phyloP scores from a whole-genome alignment of 768 basidiomycete genomes.

The Kwoniella newhampshirensis region DNA sequence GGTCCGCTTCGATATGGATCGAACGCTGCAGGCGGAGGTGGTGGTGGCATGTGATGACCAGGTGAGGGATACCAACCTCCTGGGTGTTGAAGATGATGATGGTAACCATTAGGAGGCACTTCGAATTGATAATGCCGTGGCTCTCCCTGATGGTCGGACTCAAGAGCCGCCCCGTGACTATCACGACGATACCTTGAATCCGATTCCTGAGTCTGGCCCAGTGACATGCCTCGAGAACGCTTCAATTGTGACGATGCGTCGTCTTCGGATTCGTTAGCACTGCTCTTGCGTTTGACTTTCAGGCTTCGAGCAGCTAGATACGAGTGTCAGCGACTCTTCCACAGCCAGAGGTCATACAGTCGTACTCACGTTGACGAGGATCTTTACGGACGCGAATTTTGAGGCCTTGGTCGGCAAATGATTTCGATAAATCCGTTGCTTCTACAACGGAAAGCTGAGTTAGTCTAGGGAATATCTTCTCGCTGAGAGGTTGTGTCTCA shows the following conservation, averaged over 20 bases:
- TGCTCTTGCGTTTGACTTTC: conserved; percentile 20
- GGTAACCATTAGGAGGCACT: conserved; percentile 5
- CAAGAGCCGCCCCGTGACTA: no score
- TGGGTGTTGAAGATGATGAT: conserved; percentile 4
- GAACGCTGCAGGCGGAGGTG: conserved; percentile 17
- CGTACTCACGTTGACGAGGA: conserved; percentile 30
- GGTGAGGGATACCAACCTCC: conserved; percentile 3
- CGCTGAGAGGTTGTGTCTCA: conserved; percentile 49
- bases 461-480: not conserved
- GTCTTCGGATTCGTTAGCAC: conserved; percentile 24
- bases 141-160: conserved; percentile 1
- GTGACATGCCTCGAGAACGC: conserved; percentile 8
- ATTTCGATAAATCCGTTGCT: conserved; percentile 82
- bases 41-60: conserved; percentile 14
- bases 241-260: conserved; percentile 9
- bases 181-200: conserved; percentile 1
- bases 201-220: not conserved
- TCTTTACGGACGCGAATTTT: conserved; percentile 93
- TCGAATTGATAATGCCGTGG: conserved; percentile 3
- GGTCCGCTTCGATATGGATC: conserved; percentile 12
- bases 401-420: conserved; percentile 91
- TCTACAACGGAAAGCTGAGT: conserved; percentile 58
- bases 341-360: not conserved
- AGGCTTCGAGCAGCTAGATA: conserved; percentile 1
- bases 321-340: conserved; percentile 1